phyloP scores from a whole-genome alignment of 2,329 filamentous ascomycete genomes.

The Epichloe sp. region DNA sequence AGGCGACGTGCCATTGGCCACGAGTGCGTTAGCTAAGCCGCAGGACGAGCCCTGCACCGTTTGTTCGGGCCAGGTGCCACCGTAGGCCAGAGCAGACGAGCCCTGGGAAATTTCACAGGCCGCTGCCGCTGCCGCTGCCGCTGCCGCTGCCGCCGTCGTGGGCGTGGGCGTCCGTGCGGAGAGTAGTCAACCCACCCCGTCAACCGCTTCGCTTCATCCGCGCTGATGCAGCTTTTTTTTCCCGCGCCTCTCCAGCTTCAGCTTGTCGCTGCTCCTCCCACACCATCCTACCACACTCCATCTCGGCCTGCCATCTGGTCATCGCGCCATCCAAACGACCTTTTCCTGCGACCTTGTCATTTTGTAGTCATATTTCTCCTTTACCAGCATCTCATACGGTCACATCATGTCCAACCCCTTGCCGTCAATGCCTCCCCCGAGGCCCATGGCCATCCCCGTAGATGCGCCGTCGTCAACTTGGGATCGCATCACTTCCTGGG shows the following conservation, averaged over 20 bases:
- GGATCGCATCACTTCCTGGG: slow-evolving; percentile 86
- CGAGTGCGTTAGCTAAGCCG: slow-evolving; percentile 4
- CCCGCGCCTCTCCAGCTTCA: slow-evolving; percentile 14
- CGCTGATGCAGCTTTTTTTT: slow-evolving; percentile 12
- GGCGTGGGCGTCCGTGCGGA: too few relatives aligned
- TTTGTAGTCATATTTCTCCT: slow-evolving; percentile 11
- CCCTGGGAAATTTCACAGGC: slow-evolving; percentile 3
- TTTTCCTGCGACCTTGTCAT: slow-evolving; percentile 13
- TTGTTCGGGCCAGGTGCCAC: neutral
- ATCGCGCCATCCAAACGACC: slow-evolving; percentile 12
- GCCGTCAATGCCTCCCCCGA: slow-evolving; percentile 33
- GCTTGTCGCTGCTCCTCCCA: slow-evolving; percentile 10
- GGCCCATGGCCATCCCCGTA: slow-evolving; percentile 33
- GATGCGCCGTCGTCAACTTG: slow-evolving; percentile 58
- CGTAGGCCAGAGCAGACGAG: neutral
- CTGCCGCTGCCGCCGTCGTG: neutral
- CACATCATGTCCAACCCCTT: slow-evolving; percentile 31
- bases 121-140: neutral
- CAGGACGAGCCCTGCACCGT: slow-evolving; percentile 16
- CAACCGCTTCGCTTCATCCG: neutral
- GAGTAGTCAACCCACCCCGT: neutral
- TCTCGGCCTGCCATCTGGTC: slow-evolving; percentile 7
- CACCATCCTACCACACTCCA: slow-evolving; percentile 7
- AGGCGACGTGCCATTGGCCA: neutral
- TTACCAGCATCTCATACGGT: slow-evolving; percentile 10